Evolutionary conservation across 2,329 filamentous ascomycete species (phyloP).

Genomic region (Aureobasidium uvarum): DNA sequence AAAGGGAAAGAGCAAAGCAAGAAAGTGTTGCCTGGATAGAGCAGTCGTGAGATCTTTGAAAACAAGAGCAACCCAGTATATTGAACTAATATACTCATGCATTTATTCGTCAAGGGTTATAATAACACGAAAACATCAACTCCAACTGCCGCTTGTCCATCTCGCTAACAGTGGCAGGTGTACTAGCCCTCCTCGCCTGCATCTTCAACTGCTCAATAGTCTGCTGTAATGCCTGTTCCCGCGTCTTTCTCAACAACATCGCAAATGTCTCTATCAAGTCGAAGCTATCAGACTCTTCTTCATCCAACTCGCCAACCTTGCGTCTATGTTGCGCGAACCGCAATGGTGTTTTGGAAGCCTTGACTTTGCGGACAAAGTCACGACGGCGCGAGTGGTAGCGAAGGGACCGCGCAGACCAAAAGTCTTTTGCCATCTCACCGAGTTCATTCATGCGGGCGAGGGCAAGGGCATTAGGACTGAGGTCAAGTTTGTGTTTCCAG

Average conservation of each 20-base stretch:
- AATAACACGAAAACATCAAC: slow-evolving; percentile 21
- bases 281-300: slow-evolving; percentile 43
- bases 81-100: no score
- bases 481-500: slow-evolving; percentile 43
- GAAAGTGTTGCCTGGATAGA: no score
- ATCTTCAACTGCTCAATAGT: slow-evolving; percentile 1
- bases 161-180: not conserved
- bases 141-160: slow-evolving; percentile 10
- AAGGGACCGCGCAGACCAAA: slow-evolving; percentile 42
- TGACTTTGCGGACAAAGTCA: slow-evolving; percentile 46
- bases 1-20: no score
- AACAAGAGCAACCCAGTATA: no score
- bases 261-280: slow-evolving; percentile 35
- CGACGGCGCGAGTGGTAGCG: slow-evolving; percentile 44
- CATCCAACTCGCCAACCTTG: slow-evolving; percentile 33
- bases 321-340: slow-evolving; percentile 45
- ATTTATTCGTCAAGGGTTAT: not conserved
- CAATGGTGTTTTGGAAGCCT: slow-evolving; percentile 41
- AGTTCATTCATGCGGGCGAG: slow-evolving; percentile 42
- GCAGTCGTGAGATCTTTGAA: no score
- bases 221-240: not conserved
- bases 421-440: slow-evolving; percentile 46
- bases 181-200: slow-evolving; percentile 7
- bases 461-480: slow-evolving; percentile 38
- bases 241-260: not conserved